These are phyloP conservation scores for Glycyrrhiza uralensis DNA, from an alignment of 306 rosid genomes.

Conservation along the genomic window DNA sequence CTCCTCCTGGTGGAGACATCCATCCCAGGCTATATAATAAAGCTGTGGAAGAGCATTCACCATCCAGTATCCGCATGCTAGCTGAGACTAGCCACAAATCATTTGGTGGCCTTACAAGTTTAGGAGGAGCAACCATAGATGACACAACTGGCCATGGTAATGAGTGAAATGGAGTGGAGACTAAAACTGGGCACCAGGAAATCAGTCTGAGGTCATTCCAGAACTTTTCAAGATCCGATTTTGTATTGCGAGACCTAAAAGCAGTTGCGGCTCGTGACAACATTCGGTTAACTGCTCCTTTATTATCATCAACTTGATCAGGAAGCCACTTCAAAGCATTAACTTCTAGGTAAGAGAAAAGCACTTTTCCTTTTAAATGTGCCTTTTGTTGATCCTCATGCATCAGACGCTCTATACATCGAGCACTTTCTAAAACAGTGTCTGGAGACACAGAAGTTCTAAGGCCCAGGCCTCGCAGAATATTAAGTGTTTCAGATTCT, in stretches of 20 bases:
- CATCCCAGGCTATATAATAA: slow-evolving; percentile 76
- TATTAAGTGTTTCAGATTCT: slow-evolving; percentile 67
- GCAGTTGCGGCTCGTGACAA: slow-evolving; percentile 74
- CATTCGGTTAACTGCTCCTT: slow-evolving; percentile 68
- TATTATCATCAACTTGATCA: slow-evolving; percentile 56
- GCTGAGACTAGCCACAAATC: slow-evolving; percentile 98
- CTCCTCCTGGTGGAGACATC: slow-evolving; percentile 89
- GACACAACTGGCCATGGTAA: slow-evolving; percentile 92
- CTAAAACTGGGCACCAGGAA: slow-evolving; percentile 90
- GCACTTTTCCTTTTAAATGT: slow-evolving; percentile 68
- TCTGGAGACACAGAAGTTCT: slow-evolving; percentile 79
- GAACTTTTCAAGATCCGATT: slow-evolving; percentile 77
- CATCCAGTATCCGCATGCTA: slow-evolving; percentile 91
- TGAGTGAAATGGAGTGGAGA: slow-evolving; percentile 67
- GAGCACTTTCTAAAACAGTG: slow-evolving; percentile 77
- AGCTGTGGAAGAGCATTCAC: slow-evolving; percentile 87
- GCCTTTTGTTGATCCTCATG: slow-evolving; percentile 80
- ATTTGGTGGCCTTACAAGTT: slow-evolving; percentile 66
- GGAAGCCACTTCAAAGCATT: slow-evolving; percentile 93
- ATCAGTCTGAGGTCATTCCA: slow-evolving; percentile 83
- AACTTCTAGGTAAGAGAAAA: slow-evolving; percentile 87
- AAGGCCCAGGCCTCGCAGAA: slow-evolving; percentile 83
- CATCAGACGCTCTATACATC: slow-evolving; percentile 65
- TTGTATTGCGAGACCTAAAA: slow-evolving; percentile 58
- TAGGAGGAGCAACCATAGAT: slow-evolving; percentile 95